Evolutionary conservation across 257 asterid genomes (phyloP).

Genomic region (Ocimum tenuiflorum): DNA sequence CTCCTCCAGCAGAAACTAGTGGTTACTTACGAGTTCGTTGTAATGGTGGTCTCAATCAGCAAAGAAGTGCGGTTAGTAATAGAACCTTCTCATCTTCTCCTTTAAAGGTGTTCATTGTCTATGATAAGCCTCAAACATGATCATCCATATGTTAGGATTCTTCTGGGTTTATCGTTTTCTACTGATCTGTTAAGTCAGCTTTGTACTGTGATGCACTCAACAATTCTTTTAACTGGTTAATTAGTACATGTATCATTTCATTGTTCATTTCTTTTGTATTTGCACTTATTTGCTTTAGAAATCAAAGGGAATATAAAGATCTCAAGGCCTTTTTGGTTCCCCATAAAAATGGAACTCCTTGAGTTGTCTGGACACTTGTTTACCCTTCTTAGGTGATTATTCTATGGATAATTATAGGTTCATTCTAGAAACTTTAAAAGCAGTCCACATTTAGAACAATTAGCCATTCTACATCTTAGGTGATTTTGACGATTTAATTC

Average conservation of each 20-base stretch:
- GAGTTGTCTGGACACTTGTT: background rate
- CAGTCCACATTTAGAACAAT: too few relatives aligned
- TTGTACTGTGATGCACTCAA: background rate
- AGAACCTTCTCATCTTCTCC: slow-evolving; percentile 5
- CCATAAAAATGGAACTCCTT: background rate
- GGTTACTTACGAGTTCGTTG: slow-evolving; percentile 97
- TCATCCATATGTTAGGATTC: background rate
- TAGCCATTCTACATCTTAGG: too few relatives aligned
- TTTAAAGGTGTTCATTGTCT: background rate
- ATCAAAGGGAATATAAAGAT: background rate
- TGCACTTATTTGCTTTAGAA: slow-evolving; percentile 2
- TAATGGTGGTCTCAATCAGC: slow-evolving; percentile 98
- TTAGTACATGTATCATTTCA: background rate
- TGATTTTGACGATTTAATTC: background rate
- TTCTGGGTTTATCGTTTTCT: background rate
- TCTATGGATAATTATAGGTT: too few relatives aligned
- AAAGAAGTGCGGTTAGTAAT: slow-evolving; percentile 80
- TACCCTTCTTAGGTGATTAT: background rate
- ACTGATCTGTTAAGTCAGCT: background rate
- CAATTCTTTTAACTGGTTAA: background rate
- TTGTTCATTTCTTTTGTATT: background rate
- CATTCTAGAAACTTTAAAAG: too few relatives aligned
- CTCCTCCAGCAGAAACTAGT: slow-evolving; percentile 72
- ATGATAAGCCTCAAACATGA: background rate
- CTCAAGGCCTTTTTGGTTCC: slow-evolving; percentile 11